A percentile compares a stretch with the other conserved stretches of the same genome.
Conservation (phyloP, 2,329 filamentous ascomycete species). For the Plectosphaerella sp. region DNA sequence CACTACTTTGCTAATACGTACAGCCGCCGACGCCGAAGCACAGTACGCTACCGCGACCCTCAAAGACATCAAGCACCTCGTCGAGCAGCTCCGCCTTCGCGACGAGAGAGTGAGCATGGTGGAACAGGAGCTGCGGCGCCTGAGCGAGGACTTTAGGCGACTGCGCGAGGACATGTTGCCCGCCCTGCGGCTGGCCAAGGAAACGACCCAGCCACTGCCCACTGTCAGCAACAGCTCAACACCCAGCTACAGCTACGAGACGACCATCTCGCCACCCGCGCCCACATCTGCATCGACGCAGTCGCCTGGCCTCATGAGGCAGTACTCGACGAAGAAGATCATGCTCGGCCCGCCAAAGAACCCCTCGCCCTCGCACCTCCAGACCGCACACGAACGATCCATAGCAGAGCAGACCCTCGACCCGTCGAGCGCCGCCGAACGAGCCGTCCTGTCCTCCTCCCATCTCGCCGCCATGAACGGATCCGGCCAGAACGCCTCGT, state of each 20-base stretch:
- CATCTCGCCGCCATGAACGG: slow-evolving; percentile 69
- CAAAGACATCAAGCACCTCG: slow-evolving; percentile 87
- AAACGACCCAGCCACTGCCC: slow-evolving; percentile 76
- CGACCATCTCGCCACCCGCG: slow-evolving; percentile 50
- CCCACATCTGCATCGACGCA: slow-evolving; percentile 50
- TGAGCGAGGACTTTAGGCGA: slow-evolving; percentile 84
- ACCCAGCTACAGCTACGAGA: slow-evolving; percentile 47
- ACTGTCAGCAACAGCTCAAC: slow-evolving; percentile 24
- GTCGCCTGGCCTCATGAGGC: slow-evolving; percentile 57
- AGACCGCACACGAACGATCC: slow-evolving; percentile 62
- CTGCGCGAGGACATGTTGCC: slow-evolving; percentile 89
- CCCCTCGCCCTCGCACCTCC: slow-evolving; percentile 68
- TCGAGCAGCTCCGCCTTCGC: slow-evolving; percentile 81
- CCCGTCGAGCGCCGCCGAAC: slow-evolving; percentile 63
- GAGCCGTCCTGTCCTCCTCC: slow-evolving; percentile 62
- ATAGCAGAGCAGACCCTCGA: slow-evolving; percentile 63
- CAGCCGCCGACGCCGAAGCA: slow-evolving; percentile 84
- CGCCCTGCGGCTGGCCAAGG: slow-evolving; percentile 84
- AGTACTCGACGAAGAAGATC: slow-evolving; percentile 73
- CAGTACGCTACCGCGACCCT: slow-evolving; percentile 85
- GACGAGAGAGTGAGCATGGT: slow-evolving; percentile 84
- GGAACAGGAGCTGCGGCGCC: slow-evolving; percentile 76
- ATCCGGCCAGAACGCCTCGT: slow-evolving; percentile 45
- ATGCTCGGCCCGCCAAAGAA: slow-evolving; percentile 72
- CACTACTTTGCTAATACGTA: slow-evolving; percentile 4